Percentiles rank a stretch among this genome's conserved stretches.
These are phyloP conservation scores for Colletotrichum tropicale DNA, from an alignment of 2,329 filamentous ascomycete species.

Conservation along the genomic window DNA sequence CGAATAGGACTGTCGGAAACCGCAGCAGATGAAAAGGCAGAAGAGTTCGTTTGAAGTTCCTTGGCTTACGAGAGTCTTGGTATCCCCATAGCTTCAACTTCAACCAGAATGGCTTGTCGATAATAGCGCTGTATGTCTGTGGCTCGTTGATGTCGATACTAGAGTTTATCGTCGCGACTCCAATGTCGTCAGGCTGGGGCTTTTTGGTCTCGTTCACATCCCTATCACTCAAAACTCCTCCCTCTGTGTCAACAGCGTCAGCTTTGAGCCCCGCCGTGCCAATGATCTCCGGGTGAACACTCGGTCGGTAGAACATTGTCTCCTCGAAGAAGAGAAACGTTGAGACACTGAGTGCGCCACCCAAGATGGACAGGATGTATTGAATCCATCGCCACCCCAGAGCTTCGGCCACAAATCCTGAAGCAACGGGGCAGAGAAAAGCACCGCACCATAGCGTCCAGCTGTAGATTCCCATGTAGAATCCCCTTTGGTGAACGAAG, in stretches of 20 bases:
- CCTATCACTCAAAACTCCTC: neutral
- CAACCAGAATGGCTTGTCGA: neutral
- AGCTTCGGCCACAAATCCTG: conserved; percentile 24
- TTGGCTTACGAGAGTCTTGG: neutral
- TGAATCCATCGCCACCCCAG: conserved; percentile 29
- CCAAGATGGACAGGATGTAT: conserved; percentile 24
- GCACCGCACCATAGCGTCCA: conserved; percentile 28
- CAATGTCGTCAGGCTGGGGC: neutral
- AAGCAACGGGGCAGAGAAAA: conserved; percentile 26
- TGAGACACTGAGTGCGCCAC: conserved; percentile 5
- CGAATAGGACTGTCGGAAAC: conserved; percentile 26
- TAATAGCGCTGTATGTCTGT: neutral
- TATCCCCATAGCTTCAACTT: neutral
- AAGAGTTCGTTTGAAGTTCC: neutral
- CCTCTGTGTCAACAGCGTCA: neutral
- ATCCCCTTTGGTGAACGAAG: conserved; percentile 26
- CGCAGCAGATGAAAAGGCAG: neutral
- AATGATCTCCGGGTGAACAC: neutral
- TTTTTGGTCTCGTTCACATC: neutral
- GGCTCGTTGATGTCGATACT: neutral
- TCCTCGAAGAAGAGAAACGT: conserved; percentile 29
- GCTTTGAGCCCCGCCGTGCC: neutral
- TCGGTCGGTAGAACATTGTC: conserved; percentile 25
- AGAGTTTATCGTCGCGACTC: neutral
- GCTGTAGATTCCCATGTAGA: conserved; percentile 27